Percentiles rank a stretch among this genome's conserved stretches.
Conservation (phyloP, 176 grass and related monocot genomes). For the Oryza longistaminata region DNA sequence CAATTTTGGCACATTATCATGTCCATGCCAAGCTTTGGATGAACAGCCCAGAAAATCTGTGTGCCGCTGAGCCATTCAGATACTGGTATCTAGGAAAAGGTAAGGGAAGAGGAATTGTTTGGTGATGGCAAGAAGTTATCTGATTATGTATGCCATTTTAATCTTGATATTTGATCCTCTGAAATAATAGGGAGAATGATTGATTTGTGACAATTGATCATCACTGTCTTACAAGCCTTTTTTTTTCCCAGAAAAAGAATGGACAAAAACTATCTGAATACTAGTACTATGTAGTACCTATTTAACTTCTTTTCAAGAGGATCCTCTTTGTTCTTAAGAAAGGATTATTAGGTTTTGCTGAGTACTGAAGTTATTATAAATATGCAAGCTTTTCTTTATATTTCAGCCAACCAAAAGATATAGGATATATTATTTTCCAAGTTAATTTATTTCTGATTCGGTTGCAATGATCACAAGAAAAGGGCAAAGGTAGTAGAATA, state of each 20-base stretch:
- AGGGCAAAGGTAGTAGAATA: background rate
- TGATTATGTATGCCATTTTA: background rate
- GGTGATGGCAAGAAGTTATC: conserved; percentile 26
- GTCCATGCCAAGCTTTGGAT: conserved; percentile 23
- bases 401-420: background rate
- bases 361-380: background rate
- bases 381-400: background rate
- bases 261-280: background rate
- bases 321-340: background rate
- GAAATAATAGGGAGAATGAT: conserved; percentile 7
- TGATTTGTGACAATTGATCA: background rate
- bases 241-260: background rate
- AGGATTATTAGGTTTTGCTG: background rate
- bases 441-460: conserved; percentile 23
- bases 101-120: conserved; percentile 20
- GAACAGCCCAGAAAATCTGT: conserved; percentile 22
- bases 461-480: conserved; percentile 28
- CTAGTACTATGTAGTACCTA: no score
- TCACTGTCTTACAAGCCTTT: background rate
- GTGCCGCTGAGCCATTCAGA: conserved; percentile 25
- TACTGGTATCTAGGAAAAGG: conserved; percentile 39
- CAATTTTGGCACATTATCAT: conserved; percentile 38
- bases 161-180: background rate
- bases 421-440: background rate
- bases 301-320: background rate